phyloP scores from a whole-genome alignment of 805 yeast species.

The Candida parachauliodes region DNA sequence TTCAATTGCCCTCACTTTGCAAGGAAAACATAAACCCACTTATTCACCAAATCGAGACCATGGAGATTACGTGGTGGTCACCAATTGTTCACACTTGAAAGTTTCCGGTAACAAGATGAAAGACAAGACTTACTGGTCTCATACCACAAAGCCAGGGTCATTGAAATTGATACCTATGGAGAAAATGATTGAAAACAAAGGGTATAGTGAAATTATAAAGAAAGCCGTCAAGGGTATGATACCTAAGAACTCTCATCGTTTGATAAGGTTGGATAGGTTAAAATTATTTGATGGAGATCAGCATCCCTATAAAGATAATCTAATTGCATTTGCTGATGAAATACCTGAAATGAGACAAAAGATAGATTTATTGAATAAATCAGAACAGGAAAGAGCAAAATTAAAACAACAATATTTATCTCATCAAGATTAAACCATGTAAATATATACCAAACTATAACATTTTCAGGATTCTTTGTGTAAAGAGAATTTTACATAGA shows the following conservation, averaged over 20 bases:
- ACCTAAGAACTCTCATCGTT: constrained; percentile 84
- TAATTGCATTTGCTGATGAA: constrained; percentile 83
- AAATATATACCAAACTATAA: not conserved
- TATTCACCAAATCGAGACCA: constrained; percentile 69
- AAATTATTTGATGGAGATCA: constrained; percentile 85
- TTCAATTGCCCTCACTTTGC: constrained; percentile 77
- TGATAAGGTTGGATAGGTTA: constrained; percentile 74
- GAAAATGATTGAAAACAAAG: constrained; percentile 68
- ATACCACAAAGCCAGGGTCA: constrained; percentile 86
- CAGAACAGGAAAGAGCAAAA: constrained; percentile 28
- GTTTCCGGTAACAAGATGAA: constrained; percentile 83
- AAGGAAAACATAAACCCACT: constrained; percentile 97
- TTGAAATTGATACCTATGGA: constrained; percentile 81
- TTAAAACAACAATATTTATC: constrained; percentile 33
- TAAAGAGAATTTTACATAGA: no score
- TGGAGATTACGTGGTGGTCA: constrained; percentile 96
- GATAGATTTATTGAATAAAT: constrained; percentile 33
- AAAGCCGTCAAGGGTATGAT: constrained; percentile 95
- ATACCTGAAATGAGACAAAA: constrained; percentile 48
- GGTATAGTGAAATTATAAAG: constrained; percentile 79
- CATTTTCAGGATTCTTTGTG: no score
- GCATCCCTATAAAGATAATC: constrained; percentile 80
- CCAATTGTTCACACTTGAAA: constrained; percentile 79
- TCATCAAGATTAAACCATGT: constrained; percentile 5
- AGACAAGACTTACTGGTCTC: constrained; percentile 84